Evolutionary conservation across 805 yeast genomes (phyloP), one percentile per base, ranked within the genome.

Genomic region (Metschnikowia lunata): DNA sequence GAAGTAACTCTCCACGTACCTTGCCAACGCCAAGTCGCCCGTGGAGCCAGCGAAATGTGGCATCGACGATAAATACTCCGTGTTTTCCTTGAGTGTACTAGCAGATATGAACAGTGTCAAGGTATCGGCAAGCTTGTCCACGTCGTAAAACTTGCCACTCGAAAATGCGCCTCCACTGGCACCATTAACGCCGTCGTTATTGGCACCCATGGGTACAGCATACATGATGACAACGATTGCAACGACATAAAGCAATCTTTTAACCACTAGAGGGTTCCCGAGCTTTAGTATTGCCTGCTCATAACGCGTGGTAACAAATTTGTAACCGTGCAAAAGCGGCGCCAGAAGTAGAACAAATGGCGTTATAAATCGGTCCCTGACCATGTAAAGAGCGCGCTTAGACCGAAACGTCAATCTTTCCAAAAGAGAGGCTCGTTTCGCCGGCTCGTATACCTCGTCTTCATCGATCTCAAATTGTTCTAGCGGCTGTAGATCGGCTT

Each of bases 41-140:
- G 80, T 77, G 2, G 97, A 83, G 3, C 98, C 98, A 0, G 97
- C 80, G 51, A 84, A 64, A 60, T 89, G 97, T 3, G 96, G 88
- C 80, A 88, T 79, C 7, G 85, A 76, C 26, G 90, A 80, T 23
- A 88, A 59, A 55, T 86, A 87, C 52, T 85, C 85, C 45, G 85
- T 57, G 49, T 82, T 80, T 37, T 78, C 82, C 55, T 82, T 82
- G 62, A 91, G 69, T 18, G 78, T 62, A 23, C 76, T 73, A 7
- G 71, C 61, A 55, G 80, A 85, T 28, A 87, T 68, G 36, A 50
- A 59, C 36, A 75, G 71, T n/a, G 64, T 61, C 7, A 85, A 69
- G 38, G 76, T 75, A 6, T 67, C 67, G 12, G 73, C 62, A 36
- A 90, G 63, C 42, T 70, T 70, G 1, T 66, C 69, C 26, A 79